These are phyloP conservation scores for Chytridiales sp. DNA, from an alignment of 371 early-diverging fungal genomes.

Conservation along the genomic window DNA sequence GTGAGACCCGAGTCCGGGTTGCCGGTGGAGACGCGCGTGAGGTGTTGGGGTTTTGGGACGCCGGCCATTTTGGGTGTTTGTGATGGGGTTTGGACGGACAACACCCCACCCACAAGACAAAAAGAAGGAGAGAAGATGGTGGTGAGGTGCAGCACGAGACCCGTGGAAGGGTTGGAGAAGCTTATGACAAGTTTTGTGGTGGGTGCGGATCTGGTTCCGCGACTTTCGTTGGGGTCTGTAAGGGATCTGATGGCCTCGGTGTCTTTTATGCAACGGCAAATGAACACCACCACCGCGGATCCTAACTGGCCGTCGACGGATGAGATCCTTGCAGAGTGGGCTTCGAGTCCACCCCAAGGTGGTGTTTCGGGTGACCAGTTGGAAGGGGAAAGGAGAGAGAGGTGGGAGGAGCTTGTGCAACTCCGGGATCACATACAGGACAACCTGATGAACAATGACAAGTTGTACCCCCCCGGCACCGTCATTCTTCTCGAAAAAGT, in stretches of 20 bases:
- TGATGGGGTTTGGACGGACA: not conserved
- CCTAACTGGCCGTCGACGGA: not conserved
- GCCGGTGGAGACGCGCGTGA: slow-evolving; percentile 23
- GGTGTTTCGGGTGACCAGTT: not conserved
- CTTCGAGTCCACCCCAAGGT: not conserved
- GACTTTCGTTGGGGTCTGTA: slow-evolving; percentile 37
- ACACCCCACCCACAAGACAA: not conserved
- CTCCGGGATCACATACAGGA: not conserved
- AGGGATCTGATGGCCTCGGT: slow-evolving; percentile 35
- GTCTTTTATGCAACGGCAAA: not conserved
- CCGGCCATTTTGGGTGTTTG: slow-evolving; percentile 37
- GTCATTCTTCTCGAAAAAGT: too few relatives aligned
- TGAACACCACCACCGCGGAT: not conserved
- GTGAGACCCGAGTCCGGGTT: slow-evolving; percentile 21
- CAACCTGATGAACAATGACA: slow-evolving; percentile 9
- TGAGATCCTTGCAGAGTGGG: not conserved
- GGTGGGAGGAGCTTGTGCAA: not conserved
- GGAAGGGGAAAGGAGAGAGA: not conserved
- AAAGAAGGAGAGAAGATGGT: too few relatives aligned
- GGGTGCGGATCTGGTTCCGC: slow-evolving; percentile 40
- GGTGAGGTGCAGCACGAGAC: not conserved
- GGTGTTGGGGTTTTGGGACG: slow-evolving; percentile 42
- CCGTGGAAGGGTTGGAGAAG: not conserved
- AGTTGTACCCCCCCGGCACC: slow-evolving; percentile 33
- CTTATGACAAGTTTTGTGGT: slow-evolving; percentile 34